Percentiles rank a stretch among this genome's conserved stretches.
phyloP scores from a whole-genome alignment of 2,329 filamentous ascomycete species.

The Fusarium irregulare region DNA sequence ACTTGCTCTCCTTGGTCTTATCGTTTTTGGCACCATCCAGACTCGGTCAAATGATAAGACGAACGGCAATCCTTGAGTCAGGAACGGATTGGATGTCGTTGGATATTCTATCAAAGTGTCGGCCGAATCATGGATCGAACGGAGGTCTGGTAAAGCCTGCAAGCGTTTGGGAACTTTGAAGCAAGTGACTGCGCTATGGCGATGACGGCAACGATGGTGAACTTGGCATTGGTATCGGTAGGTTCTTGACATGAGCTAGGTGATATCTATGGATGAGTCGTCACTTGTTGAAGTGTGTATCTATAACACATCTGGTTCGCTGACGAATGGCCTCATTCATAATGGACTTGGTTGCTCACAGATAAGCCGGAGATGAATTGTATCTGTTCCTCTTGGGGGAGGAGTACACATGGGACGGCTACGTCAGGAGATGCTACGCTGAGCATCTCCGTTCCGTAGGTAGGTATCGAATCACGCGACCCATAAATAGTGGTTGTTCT shows the following conservation, averaged over 20 bases:
- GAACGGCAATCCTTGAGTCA: conserved; percentile 3
- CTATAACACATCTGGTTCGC: conserved; percentile 1
- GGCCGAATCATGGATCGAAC: conserved; percentile 17
- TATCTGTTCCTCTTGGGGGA: neutral
- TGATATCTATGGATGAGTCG: neutral
- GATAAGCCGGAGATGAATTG: neutral
- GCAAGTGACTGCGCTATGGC: conserved; percentile 1
- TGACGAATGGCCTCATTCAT: neutral
- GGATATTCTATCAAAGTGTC: conserved; percentile 5
- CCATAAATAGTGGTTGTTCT: conserved; percentile 4
- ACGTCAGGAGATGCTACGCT: conserved; percentile 19
- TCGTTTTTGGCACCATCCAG: neutral
- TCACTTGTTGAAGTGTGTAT: neutral
- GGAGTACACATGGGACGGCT: neutral
- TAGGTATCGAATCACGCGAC: conserved; percentile 21
- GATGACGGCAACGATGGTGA: conserved; percentile 17
- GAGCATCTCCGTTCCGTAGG: conserved; percentile 26
- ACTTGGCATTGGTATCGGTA: neutral
- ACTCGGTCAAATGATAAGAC: conserved; percentile 13
- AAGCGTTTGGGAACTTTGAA: neutral
- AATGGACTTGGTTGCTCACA: neutral
- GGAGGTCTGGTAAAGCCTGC: neutral
- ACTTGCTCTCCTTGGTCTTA: neutral
- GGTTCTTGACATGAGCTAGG: neutral
- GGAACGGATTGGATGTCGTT: conserved; percentile 13